Conservation (phyloP, 2,329 filamentous ascomycete genomes). For the Talaromyces marneffei region DNA sequence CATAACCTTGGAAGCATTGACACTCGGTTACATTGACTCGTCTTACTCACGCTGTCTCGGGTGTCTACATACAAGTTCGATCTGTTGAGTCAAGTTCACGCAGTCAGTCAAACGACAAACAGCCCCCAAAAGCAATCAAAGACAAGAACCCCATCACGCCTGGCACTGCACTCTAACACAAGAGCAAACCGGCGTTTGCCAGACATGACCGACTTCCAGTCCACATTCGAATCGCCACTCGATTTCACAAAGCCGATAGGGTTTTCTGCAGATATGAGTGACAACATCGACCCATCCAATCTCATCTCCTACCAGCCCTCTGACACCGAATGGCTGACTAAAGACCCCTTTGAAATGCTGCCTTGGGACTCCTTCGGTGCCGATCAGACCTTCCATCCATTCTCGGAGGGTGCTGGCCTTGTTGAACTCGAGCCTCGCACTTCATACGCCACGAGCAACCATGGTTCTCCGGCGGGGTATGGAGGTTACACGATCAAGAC, state of each 20-base stretch:
- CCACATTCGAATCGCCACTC: conserved; percentile 9
- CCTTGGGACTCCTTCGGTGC: conserved; percentile 9
- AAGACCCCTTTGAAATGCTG: conserved; percentile 10
- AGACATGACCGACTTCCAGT: conserved; percentile 7
- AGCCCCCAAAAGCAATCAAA: neutral
- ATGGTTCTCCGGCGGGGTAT: conserved; percentile 9
- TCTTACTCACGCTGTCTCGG: neutral
- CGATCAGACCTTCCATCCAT: conserved; percentile 9
- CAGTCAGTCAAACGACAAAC: neutral
- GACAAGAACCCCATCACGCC: neutral
- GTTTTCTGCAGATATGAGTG: conserved; percentile 4
- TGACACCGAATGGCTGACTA: conserved; percentile 12
- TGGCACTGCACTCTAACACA: neutral
- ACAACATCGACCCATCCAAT: conserved; percentile 8
- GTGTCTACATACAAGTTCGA: neutral
- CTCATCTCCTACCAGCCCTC: conserved; percentile 8
- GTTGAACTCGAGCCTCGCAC: conserved; percentile 10
- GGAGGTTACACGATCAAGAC: conserved; percentile 11
- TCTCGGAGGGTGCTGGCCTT: neutral
- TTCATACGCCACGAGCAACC: conserved; percentile 4
- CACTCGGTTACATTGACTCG: neutral
- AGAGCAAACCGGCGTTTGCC: neutral
- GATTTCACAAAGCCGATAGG: conserved; percentile 11
- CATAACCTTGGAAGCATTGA: no score
- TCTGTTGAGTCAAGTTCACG: neutral